These are phyloP conservation scores for Cordyceps fumosorosea DNA, from an alignment of 2,329 filamentous ascomycete genomes.

Conservation along the genomic window DNA sequence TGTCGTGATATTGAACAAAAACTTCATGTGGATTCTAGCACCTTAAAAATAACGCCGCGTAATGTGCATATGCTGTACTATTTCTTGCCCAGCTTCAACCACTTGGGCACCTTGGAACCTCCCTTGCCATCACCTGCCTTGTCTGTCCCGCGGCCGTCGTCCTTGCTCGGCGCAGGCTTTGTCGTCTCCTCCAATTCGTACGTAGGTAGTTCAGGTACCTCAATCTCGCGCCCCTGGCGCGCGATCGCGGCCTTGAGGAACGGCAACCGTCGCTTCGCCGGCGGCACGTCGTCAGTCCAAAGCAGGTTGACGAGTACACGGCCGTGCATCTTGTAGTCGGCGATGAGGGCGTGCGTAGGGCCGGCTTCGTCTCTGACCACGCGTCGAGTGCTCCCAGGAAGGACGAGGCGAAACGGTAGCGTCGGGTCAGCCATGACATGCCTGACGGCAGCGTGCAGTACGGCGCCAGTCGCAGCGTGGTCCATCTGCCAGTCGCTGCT, in stretches of 20 bases:
- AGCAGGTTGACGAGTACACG: constrained; percentile 68
- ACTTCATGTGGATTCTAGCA: background rate
- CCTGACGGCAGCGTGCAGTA: constrained; percentile 69
- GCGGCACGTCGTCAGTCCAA: constrained; percentile 62
- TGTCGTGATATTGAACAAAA: background rate
- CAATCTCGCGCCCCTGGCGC: constrained; percentile 58
- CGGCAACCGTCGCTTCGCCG: constrained; percentile 45
- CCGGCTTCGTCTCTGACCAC: constrained; percentile 41
- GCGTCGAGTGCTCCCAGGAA: constrained; percentile 46
- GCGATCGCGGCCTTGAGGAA: constrained; percentile 55
- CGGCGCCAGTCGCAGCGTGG: constrained; percentile 59
- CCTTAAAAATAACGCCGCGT: constrained; percentile 1
- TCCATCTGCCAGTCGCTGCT: constrained; percentile 67
- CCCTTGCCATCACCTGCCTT: constrained; percentile 29
- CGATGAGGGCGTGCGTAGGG: constrained; percentile 55
- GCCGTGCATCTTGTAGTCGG: constrained; percentile 62
- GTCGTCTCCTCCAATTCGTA: constrained; percentile 35
- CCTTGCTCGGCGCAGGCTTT: constrained; percentile 20
- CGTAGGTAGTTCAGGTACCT: constrained; percentile 51
- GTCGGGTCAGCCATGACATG: constrained; percentile 58
- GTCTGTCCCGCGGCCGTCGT: constrained; percentile 23
- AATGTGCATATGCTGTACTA: constrained; percentile 24
- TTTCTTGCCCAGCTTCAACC: constrained; percentile 70
- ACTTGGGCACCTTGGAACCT: constrained; percentile 55
- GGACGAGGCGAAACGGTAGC: constrained; percentile 66